phyloP scores from a whole-genome alignment of 257 asterid species.

The Avicennia marina region DNA sequence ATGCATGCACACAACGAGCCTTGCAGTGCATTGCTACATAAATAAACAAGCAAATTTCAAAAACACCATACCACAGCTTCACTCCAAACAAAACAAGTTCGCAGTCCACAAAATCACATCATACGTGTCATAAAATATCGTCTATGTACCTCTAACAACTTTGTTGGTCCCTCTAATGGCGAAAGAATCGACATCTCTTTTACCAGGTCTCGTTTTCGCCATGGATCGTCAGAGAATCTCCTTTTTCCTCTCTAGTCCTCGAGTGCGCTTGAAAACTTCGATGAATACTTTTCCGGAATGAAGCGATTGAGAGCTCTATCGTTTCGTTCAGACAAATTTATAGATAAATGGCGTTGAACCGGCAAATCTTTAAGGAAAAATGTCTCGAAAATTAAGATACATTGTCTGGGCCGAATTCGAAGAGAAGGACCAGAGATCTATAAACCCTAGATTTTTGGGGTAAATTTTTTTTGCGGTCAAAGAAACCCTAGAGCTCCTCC shows the following conservation, averaged over 20 bases:
- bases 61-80: background rate
- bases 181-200: slow-evolving; percentile 81
- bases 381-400: slow-evolving; percentile 11
- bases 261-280: background rate
- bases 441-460: slow-evolving; percentile 31
- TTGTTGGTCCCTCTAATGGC: slow-evolving; percentile 84
- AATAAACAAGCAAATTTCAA: slow-evolving; percentile 5
- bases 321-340: background rate
- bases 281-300: background rate
- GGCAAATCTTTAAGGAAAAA: background rate
- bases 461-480: slow-evolving; percentile 5
- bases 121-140: too few relatives aligned
- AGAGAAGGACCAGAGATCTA: slow-evolving; percentile 4
- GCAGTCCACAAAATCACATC: too few relatives aligned
- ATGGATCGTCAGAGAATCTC: slow-evolving; percentile 22
- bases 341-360: background rate
- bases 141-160: slow-evolving; percentile 81
- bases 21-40: slow-evolving; percentile 9
- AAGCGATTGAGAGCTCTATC: background rate
- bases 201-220: slow-evolving; percentile 99
- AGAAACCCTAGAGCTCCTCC: slow-evolving; percentile 25
- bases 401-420: slow-evolving; percentile 7
- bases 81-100: too few relatives aligned
- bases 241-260: slow-evolving; percentile 3
- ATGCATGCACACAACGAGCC: slow-evolving; percentile 20